Conservation (phyloP, 106 monocot genomes). For the Dendrobium chrysotoxum region DNA sequence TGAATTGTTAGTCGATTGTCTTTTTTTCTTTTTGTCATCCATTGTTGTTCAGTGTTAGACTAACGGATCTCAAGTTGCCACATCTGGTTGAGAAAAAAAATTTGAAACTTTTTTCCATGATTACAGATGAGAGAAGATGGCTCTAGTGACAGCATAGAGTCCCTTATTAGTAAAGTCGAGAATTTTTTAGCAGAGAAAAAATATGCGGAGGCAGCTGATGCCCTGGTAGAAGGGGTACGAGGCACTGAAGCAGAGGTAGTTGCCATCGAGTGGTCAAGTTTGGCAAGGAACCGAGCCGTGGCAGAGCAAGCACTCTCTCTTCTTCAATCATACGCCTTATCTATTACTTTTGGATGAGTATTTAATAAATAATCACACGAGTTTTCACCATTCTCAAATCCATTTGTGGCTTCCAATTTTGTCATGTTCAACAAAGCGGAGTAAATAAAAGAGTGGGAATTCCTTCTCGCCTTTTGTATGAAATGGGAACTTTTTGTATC, state of each 20-base stretch:
- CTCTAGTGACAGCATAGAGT: constrained; percentile 64
- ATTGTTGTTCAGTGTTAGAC: not conserved
- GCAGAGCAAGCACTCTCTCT: constrained; percentile 80
- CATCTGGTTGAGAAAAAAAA: not conserved
- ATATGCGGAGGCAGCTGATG: constrained; percentile 71
- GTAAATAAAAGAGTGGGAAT: not conserved
- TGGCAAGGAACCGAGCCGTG: constrained; percentile 71
- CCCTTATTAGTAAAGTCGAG: constrained; percentile 67
- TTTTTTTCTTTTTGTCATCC: too few relatives aligned
- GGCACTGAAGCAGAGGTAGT: constrained; percentile 69
- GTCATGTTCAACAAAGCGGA: not conserved
- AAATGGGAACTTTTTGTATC: not conserved
- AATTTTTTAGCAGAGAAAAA: constrained; percentile 51
- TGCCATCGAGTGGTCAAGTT: constrained; percentile 52
- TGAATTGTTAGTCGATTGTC: too few relatives aligned
- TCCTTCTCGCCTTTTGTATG: not conserved
- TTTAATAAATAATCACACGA: not conserved
- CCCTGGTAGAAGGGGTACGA: constrained; percentile 56
- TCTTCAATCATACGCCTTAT: constrained; percentile 70
- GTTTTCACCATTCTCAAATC: not conserved
- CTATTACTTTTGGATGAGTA: constrained; percentile 36
- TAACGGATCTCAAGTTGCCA: too few relatives aligned
- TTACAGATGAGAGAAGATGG: constrained; percentile 66
- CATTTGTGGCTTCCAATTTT: not conserved
- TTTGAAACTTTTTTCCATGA: not conserved